These are phyloP conservation scores for Mucor saturninus DNA, from an alignment of 371 early-diverging fungal genomes.

Conservation along the genomic window DNA sequence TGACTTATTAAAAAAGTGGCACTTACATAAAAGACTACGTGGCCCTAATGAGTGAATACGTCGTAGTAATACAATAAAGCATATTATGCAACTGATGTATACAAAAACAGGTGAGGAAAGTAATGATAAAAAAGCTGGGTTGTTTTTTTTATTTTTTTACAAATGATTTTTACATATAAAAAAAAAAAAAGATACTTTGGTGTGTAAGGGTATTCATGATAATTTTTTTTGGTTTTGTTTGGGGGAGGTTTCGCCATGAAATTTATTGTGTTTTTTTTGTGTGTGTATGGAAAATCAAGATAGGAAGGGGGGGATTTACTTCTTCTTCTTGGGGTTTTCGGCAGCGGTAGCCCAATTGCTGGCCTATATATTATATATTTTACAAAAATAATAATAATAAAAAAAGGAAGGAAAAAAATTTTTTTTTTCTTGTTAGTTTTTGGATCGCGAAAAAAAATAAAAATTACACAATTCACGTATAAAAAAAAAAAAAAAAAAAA, in stretches of 20 bases:
- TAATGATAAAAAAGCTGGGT: neutral
- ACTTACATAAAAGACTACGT: neutral
- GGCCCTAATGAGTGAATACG: too few relatives aligned
- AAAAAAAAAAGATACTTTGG: neutral
- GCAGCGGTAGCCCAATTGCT: conserved; percentile 32
- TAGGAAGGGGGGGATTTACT: neutral
- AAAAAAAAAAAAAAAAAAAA: neutral
- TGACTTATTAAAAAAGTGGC: neutral
- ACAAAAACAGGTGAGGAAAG: neutral
- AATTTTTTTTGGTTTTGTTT: neutral
- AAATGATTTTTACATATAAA: neutral
- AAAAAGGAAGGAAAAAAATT: neutral
- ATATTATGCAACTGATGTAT: neutral
- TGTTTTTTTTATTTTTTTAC: neutral
- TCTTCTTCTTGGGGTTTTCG: conserved; percentile 53
- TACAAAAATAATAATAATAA: neutral
- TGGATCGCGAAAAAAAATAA: conserved; percentile 1
- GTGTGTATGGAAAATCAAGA: too few relatives aligned
- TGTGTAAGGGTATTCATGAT: neutral
- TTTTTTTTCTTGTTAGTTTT: neutral
- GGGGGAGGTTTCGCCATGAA: neutral
- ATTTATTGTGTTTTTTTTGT: too few relatives aligned
- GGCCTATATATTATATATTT: conserved; percentile 8
- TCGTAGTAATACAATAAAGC: neutral
- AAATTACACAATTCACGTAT: neutral